Base-by-base conservation (phyloP, 1,139 yeast species). In the Kodamaea plutei region DNA sequence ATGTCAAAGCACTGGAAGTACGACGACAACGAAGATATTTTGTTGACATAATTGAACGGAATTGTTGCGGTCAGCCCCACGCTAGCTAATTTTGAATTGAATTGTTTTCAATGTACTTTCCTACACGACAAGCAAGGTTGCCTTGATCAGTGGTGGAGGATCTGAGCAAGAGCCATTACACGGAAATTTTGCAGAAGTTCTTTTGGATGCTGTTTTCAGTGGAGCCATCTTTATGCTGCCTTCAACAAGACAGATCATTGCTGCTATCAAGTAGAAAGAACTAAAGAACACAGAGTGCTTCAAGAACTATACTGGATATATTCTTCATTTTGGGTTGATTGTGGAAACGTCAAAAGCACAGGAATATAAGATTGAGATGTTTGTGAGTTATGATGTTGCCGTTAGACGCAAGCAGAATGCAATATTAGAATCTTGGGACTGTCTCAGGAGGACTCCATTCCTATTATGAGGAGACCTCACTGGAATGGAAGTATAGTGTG, bases 101-200 rank as follows among this genome's bases (percentile, higher is more conserved):
- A 76, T 85, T 2, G 73, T 85, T 8, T 82, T 68, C 60, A 62
- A 64, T 35, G 50, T 64, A 3, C n/a, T n/a, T n/a, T n/a, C n/a
- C n/a, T 52, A 61, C 23, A 50, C 64, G 13, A 33, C 50, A n/a
- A 57, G 61, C 17, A 79, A 82, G 47, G 81, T 88, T 27, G 73
- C 87, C 4, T 48, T 89, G 32, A 62, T 89, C 16, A 79, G 95
- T 27, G 96, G 96, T 35, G 97, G 97, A 34, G 97, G 97, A 18
- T 79, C 91, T 7, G 97, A 96, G 22, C 97, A 89, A 53, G 96
- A 89, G 57, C 96, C 96, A 18, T 69, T 89, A 6, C 96, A 88
- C 51, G 91, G 84, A 4, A 96, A 96, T 0, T 88, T 77, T 52
- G 91, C 89, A 9, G 96, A 73, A 16, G 91, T 91, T 31, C 63